Conservation (phyloP, 2,329 filamentous ascomycete genomes). For the Diplodia seriata region DNA sequence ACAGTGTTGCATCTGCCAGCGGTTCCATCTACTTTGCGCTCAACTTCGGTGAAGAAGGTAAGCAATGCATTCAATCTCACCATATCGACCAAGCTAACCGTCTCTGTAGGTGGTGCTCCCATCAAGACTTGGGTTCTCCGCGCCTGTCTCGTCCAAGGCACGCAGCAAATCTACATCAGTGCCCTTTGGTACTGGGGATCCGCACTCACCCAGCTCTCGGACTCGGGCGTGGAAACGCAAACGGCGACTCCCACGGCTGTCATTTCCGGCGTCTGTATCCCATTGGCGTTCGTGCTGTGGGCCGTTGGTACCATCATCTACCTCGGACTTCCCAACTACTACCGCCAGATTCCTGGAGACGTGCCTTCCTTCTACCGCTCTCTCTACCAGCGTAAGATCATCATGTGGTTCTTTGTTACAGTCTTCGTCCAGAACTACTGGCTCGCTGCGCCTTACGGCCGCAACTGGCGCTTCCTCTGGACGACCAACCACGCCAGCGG, state of each 20-base stretch:
- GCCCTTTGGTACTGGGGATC: slow-evolving; percentile 73
- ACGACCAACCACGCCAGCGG: slow-evolving; percentile 61
- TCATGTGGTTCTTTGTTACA: slow-evolving; percentile 70
- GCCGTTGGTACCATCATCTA: slow-evolving; percentile 62
- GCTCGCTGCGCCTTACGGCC: slow-evolving; percentile 69
- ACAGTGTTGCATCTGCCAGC: slow-evolving; percentile 67
- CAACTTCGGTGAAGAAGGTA: slow-evolving; percentile 69
- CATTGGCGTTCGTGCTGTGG: slow-evolving; percentile 66
- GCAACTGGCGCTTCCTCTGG: slow-evolving; percentile 72
- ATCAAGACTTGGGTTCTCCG: slow-evolving; percentile 72
- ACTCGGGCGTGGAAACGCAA: slow-evolving; percentile 53
- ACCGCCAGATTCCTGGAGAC: slow-evolving; percentile 67
- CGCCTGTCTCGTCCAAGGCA: slow-evolving; percentile 70
- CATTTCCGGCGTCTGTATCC: slow-evolving; percentile 45
- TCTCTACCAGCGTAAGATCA: slow-evolving; percentile 67
- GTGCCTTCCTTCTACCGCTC: slow-evolving; percentile 71
- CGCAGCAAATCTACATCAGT: slow-evolving; percentile 70
- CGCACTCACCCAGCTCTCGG: slow-evolving; percentile 56
- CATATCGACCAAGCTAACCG: neutral
- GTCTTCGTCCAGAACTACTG: slow-evolving; percentile 73
- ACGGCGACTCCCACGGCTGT: slow-evolving; percentile 57
- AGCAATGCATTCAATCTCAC: neutral
- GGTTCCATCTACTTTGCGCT: slow-evolving; percentile 71
- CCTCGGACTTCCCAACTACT: slow-evolving; percentile 70
- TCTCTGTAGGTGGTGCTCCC: slow-evolving; percentile 55